These are phyloP conservation scores for Calycina herbarum DNA, from an alignment of 2,329 filamentous ascomycete species.

Conservation along the genomic window DNA sequence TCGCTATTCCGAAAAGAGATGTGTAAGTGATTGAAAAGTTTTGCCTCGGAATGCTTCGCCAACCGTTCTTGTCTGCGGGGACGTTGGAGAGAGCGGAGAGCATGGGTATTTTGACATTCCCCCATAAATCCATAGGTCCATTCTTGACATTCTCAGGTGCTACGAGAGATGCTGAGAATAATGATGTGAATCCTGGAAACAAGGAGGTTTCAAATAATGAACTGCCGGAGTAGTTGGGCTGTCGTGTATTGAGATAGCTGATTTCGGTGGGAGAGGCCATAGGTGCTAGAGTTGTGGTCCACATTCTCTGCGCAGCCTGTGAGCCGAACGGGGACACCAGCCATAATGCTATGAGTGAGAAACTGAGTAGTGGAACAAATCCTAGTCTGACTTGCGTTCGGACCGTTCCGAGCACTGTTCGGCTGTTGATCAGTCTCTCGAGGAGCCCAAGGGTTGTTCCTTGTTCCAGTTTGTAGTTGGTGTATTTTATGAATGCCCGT, in stretches of 20 bases:
- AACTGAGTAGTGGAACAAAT: slow-evolving; percentile 10
- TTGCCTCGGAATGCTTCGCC: slow-evolving; percentile 17
- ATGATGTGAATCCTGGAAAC: slow-evolving; percentile 25
- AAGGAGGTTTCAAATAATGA: slow-evolving; percentile 18
- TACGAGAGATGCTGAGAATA: slow-evolving; percentile 25
- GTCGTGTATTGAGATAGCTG: slow-evolving; percentile 21
- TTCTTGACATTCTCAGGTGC: slow-evolving; percentile 23
- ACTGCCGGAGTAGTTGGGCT: slow-evolving; percentile 23
- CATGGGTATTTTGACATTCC: slow-evolving; percentile 29
- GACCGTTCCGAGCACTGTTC: slow-evolving; percentile 15
- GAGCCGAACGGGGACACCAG: slow-evolving; percentile 16
- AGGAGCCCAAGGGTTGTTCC: slow-evolving; percentile 20
- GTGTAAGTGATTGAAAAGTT: slow-evolving; percentile 19
- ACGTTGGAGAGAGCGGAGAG: slow-evolving; percentile 23
- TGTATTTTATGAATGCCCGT: slow-evolving; percentile 15
- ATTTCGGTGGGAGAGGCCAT: slow-evolving; percentile 8
- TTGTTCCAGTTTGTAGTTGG: slow-evolving; percentile 17
- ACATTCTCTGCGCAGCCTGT: slow-evolving; percentile 21
- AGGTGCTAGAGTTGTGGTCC: slow-evolving; percentile 12
- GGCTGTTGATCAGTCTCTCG: slow-evolving; percentile 18
- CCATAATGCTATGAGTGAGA: slow-evolving; percentile 16
- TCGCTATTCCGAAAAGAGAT: slow-evolving; percentile 29
- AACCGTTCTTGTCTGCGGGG: slow-evolving; percentile 22
- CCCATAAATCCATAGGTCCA: slow-evolving; percentile 23
- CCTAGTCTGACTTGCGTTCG: slow-evolving; percentile 17